Base-by-base conservation (phyloP, 2,329 filamentous ascomycete species). In the Sarocladium brachiariae region DNA sequence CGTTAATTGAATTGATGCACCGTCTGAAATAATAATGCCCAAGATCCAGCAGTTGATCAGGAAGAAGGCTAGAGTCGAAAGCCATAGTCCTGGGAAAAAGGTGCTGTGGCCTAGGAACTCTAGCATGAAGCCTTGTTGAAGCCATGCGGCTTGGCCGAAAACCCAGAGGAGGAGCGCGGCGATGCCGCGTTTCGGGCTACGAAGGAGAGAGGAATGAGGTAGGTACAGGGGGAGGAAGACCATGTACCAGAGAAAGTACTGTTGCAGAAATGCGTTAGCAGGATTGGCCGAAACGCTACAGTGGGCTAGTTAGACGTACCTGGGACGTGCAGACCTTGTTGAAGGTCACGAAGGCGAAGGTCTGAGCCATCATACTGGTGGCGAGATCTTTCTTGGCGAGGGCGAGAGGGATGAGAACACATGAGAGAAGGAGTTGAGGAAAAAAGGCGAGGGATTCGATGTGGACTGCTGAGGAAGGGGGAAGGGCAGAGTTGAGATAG, bases 241-340 rank as follows among this genome's bases (percentile, higher is more conserved):
- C 68, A 96, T 84, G 68, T 99, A 97, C 93, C 93, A 99, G 47
- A 99, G 79, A 67, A 99, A 99, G 66, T 99, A 99, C 89, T 96
- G 10, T 25, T 23, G 11, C 37, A 21, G 8, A 4, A 19, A 7
- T 16, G 4, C 9, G 30, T n/a, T n/a, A n/a, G n/a, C n/a, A n/a
- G n/a, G n/a, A n/a, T n/a, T n/a, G n/a, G n/a, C n/a, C n/a, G n/a
- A n/a, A n/a, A n/a, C n/a, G n/a, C n/a, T n/a, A n/a, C n/a, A n/a
- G n/a, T n/a, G 34, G 16, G 34, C 11, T 37, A 9, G 34, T 14
- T n/a, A 7, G 9, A 43, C 77, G 56, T 78, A 93, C 89, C 78
- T 97, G 92, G 62, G 90, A 96, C 2, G 93, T 99, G 76, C 92
- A 97, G 55, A 99, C 93, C 72, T 99, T 99, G 72, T 99, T 99